Evolutionary conservation across 148 eudicot genomes (phyloP).

Genomic region (Diospyros lotus): DNA sequence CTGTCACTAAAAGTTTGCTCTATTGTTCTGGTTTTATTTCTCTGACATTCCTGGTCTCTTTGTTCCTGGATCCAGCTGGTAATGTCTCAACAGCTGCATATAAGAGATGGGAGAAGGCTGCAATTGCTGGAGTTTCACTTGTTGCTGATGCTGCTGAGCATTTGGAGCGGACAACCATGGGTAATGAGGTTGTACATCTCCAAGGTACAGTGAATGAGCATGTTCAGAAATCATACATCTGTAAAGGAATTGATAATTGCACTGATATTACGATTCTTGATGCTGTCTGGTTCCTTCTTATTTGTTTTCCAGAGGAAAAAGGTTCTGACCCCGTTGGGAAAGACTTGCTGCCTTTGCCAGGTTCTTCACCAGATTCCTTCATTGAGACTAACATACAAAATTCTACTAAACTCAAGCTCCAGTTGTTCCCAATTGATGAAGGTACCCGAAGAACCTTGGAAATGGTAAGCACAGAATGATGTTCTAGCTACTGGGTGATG

Average conservation of each 20-base stretch:
- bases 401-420: constrained; percentile 65
- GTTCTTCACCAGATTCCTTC: constrained; percentile 23
- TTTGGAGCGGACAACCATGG: constrained; percentile 65
- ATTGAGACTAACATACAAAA: constrained; percentile 35
- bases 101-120: constrained; percentile 97
- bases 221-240: constrained; percentile 16
- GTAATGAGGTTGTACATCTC: constrained; percentile 34
- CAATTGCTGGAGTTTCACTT: constrained; percentile 95
- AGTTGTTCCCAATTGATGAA: constrained; percentile 90
- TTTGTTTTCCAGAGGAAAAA: constrained; percentile 33
- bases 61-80: constrained; percentile 32
- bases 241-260: constrained; percentile 3
- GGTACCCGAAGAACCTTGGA: constrained; percentile 76
- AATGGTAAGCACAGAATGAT: constrained; percentile 44
- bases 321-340: constrained; percentile 35
- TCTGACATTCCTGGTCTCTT: constrained; percentile 1
- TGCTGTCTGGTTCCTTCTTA: constrained; percentile 15
- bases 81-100: constrained; percentile 60
- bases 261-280: neutral
- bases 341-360: constrained; percentile 28
- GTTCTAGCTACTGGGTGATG: constrained; percentile 5
- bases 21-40: neutral
- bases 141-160: constrained; percentile 99
- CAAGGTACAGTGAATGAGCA: constrained; percentile 37
- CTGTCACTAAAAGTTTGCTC: constrained; percentile 2